These are phyloP conservation scores for Coriaria nepalensis DNA, from an alignment of 306 rosid species.

Conservation along the genomic window DNA sequence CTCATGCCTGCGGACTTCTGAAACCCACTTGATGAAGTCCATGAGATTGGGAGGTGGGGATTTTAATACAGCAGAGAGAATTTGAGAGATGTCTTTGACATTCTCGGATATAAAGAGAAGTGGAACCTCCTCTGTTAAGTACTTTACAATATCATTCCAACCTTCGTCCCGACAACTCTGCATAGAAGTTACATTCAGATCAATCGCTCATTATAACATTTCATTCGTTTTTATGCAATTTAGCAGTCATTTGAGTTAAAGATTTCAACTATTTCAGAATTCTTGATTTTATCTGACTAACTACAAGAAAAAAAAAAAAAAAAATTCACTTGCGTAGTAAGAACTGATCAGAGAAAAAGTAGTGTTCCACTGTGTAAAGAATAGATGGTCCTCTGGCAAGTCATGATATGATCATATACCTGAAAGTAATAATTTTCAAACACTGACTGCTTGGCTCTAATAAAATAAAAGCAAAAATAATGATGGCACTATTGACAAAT, in stretches of 20 bases:
- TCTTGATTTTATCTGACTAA: too few relatives aligned
- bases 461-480: too few relatives aligned
- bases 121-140: conserved; percentile 59
- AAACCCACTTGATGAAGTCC: conserved; percentile 68
- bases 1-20: conserved; percentile 89
- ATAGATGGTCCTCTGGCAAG: conserved; percentile 56
- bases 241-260: too few relatives aligned
- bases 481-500: too few relatives aligned
- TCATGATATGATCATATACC: conserved; percentile 80
- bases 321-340: too few relatives aligned
- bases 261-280: too few relatives aligned
- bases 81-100: conserved; percentile 42
- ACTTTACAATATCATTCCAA: conserved; percentile 52
- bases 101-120: conserved; percentile 42
- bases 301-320: too few relatives aligned
- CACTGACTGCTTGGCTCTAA: background rate
- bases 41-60: conserved; percentile 64
- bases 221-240: background rate
- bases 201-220: conserved; percentile 1
- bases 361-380: conserved; percentile 79
- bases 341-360: conserved; percentile 11
- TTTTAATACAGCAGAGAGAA: conserved; percentile 45
- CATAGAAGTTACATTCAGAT: conserved; percentile 19
- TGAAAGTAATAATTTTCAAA: conserved; percentile 29
- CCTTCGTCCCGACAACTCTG: conserved; percentile 93